Evolutionary conservation across 257 asterid genomes (phyloP), one percentile per base, ranked within the genome.

Genomic region (Gentiana dahurica): DNA sequence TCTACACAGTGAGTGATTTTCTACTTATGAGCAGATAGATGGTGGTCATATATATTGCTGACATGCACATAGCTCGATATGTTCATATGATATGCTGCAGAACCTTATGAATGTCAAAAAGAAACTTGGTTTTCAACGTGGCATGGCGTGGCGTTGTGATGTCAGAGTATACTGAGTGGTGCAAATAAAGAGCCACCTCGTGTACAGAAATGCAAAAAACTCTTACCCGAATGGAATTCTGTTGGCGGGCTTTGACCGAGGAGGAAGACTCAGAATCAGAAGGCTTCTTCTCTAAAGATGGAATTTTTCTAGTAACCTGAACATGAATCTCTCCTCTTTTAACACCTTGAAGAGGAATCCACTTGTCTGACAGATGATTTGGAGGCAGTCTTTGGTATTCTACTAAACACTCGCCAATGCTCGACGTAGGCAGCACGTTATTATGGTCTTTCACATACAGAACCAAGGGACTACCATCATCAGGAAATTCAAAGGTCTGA

Each of bases 281-380:
- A 0, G 82, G 69, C 68, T 77, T 92, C 79, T 80, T 92, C 53
- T 84, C 91, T 36, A 69, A 63, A 49, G 88, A 82, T 2, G 97
- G 93, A 62, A 82, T 62, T 84, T 69, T 84, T 60, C 87, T 74
- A 12, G 92, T 92, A 57, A 92, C 66, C 60, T 84, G 99, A 56
- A 92, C 70, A 79, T 81, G 95, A 61, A 92, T 82, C 64, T 92
- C 99, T 12, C 99, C 99, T 5, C 72, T 79, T 63, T 79, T 86
- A 4, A 92, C 99, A 34, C 82, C 84, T 81, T 92, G 99, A 44
- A 92, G 86, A 1, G 99, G 99, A 75, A 92, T 89, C 99, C 97
- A 88, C 65, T 82, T 85, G 43, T 92, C 96, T 6, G 83, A 85
- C 95, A 82, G 80, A 64, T 88, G 75, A 66, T 92, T 92, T 45